These are phyloP conservation scores for Periconia macrospinosa DNA, from an alignment of 2,329 filamentous ascomycete genomes.

Conservation along the genomic window DNA sequence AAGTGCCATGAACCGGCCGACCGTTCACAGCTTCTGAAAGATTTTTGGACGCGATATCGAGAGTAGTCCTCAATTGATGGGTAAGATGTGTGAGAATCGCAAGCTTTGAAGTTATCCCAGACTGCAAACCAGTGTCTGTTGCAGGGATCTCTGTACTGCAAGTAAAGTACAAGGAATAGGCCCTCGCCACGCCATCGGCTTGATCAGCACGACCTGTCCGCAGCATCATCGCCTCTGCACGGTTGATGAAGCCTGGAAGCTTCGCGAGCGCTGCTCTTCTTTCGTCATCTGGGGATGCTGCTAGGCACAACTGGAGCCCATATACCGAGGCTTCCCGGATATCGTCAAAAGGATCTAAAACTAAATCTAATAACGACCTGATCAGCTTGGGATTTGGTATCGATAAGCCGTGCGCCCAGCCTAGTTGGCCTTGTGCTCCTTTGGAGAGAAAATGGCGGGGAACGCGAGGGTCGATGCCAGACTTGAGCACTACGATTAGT, in stretches of 20 bases:
- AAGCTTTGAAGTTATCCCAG: conserved; percentile 32
- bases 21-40: conserved; percentile 62
- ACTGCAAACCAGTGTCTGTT: conserved; percentile 28
- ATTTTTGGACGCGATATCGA: conserved; percentile 64
- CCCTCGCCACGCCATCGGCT: conserved; percentile 83
- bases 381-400: conserved; percentile 52
- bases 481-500: conserved; percentile 66
- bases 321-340: conserved; percentile 63
- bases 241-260: conserved; percentile 29
- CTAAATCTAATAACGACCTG: conserved; percentile 72
- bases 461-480: conserved; percentile 63
- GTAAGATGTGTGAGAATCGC: conserved; percentile 62
- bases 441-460: conserved; percentile 46
- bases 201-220: conserved; percentile 84
- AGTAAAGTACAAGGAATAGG: conserved; percentile 73
- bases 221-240: conserved; percentile 60
- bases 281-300: conserved; percentile 18
- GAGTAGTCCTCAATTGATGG: conserved; percentile 64
- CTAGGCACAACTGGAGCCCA: conserved; percentile 44
- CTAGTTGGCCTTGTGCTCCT: conserved; percentile 50
- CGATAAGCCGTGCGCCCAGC: conserved; percentile 54
- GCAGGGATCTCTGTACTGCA: conserved; percentile 5
- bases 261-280: conserved; percentile 11
- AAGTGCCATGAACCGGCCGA: conserved; percentile 50
- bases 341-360: conserved; percentile 92